Conservation (phyloP, 2,329 filamentous ascomycete species). For the Talaromyces islandicus region DNA sequence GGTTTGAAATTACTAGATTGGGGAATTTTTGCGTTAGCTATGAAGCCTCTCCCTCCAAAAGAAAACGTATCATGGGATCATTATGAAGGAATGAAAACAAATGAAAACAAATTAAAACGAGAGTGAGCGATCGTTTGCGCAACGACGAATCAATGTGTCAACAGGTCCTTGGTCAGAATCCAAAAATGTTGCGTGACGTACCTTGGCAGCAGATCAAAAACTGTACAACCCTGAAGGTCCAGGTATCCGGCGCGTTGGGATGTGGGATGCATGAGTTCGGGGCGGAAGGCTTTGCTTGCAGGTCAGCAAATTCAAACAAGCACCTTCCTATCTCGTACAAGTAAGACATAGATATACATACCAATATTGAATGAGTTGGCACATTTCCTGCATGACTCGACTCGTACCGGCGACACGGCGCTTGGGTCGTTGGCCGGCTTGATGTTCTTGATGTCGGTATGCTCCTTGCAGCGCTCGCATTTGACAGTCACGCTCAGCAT, state of each 20-base stretch:
- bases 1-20: constrained; percentile 65
- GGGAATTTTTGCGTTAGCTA: not conserved
- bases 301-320: not conserved
- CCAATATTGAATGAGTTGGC: constrained; percentile 44
- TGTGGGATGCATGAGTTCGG: constrained; percentile 65
- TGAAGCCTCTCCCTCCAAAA: not conserved
- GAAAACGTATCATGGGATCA: not conserved
- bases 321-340: not conserved
- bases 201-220: constrained; percentile 70
- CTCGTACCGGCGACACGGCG: constrained; percentile 33
- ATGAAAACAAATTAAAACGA: no score
- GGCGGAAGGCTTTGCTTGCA: constrained; percentile 47
- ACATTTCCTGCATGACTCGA: constrained; percentile 52
- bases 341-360: constrained; percentile 14
- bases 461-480: constrained; percentile 71
- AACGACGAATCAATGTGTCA: not conserved
- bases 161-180: not conserved
- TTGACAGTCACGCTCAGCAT: constrained; percentile 66
- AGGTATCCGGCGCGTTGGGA: constrained; percentile 73
- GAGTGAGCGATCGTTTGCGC: not conserved
- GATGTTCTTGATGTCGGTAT: constrained; percentile 63
- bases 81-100: not conserved
- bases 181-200: constrained; percentile 23
- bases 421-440: constrained; percentile 46
- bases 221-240: constrained; percentile 67